phyloP scores from a whole-genome alignment of 257 asterid genomes.

The Solanum pinnatisectum region DNA sequence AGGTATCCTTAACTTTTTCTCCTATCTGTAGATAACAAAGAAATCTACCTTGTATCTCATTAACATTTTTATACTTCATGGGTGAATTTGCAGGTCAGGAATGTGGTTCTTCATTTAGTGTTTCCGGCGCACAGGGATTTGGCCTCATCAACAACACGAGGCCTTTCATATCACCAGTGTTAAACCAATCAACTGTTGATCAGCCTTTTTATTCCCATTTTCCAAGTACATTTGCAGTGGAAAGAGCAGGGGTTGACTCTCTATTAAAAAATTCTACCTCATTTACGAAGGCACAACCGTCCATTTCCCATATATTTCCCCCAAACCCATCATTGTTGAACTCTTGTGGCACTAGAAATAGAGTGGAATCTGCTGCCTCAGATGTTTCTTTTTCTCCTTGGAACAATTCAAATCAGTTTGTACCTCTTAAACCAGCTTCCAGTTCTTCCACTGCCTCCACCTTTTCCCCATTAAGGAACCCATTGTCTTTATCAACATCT shows the following conservation, averaged over 20 bases:
- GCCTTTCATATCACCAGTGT: background rate
- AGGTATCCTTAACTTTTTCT: slow-evolving; percentile 25
- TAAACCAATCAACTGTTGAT: background rate
- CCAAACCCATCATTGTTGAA: background rate
- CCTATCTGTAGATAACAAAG: background rate
- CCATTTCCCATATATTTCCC: background rate
- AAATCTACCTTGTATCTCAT: background rate
- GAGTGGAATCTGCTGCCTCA: background rate
- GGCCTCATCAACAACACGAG: background rate
- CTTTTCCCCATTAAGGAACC: background rate
- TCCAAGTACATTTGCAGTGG: background rate
- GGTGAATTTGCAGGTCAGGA: background rate
- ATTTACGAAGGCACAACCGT: background rate
- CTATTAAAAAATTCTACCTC: background rate
- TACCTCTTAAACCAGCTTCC: background rate
- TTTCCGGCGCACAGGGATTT: background rate
- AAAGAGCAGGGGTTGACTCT: background rate
- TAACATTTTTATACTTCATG: background rate
- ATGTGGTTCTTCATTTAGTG: background rate
- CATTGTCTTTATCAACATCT: background rate
- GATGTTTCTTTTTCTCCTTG: background rate
- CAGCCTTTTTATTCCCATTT: background rate
- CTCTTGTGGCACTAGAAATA: background rate
- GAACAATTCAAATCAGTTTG: background rate
- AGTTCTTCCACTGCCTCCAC: background rate